These are phyloP conservation scores for Lasiosphaeria ovina DNA, from an alignment of 495 filamentous ascomycete species.

Conservation along the genomic window DNA sequence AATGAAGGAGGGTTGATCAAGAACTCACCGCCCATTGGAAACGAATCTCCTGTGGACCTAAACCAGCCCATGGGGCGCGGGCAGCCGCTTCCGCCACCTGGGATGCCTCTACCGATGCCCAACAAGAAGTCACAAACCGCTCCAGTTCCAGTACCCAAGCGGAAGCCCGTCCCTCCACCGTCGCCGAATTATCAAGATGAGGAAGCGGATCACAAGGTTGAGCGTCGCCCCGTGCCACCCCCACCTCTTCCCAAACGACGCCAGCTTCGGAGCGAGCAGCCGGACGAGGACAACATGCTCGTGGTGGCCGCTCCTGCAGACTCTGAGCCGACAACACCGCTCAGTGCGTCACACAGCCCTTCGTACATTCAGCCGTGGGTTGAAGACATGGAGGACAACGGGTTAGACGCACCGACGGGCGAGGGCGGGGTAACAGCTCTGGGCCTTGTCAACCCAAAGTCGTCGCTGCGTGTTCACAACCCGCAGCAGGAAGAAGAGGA, in stretches of 20 bases:
- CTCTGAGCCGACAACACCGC: constrained; percentile 58
- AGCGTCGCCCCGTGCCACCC: constrained; percentile 45
- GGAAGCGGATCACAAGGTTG: constrained; percentile 25
- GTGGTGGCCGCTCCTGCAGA: constrained; percentile 58
- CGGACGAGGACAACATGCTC: constrained; percentile 49
- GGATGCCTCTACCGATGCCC: constrained; percentile 60
- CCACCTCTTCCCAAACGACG: constrained; percentile 39
- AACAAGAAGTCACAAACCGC: constrained; percentile 54
- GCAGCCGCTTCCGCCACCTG: constrained; percentile 71
- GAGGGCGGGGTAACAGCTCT: background rate
- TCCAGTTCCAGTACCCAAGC: constrained; percentile 56
- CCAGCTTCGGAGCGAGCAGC: constrained; percentile 25
- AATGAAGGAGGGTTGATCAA: constrained; percentile 33
- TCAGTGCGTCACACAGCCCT: constrained; percentile 22
- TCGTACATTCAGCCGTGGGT: constrained; percentile 44
- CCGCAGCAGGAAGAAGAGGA: too few species aligned
- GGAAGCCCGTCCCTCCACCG: constrained; percentile 44
- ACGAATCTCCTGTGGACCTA: constrained; percentile 45
- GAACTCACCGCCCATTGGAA: constrained; percentile 18
- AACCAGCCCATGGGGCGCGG: constrained; percentile 72
- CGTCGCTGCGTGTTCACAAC: background rate
- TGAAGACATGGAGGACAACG: constrained; percentile 36
- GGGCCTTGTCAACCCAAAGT: background rate
- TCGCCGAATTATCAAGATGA: constrained; percentile 26
- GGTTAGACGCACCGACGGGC: background rate